Conservation (phyloP, 2,329 filamentous ascomycete species). For the Pseudogymnoascus sp. region DNA sequence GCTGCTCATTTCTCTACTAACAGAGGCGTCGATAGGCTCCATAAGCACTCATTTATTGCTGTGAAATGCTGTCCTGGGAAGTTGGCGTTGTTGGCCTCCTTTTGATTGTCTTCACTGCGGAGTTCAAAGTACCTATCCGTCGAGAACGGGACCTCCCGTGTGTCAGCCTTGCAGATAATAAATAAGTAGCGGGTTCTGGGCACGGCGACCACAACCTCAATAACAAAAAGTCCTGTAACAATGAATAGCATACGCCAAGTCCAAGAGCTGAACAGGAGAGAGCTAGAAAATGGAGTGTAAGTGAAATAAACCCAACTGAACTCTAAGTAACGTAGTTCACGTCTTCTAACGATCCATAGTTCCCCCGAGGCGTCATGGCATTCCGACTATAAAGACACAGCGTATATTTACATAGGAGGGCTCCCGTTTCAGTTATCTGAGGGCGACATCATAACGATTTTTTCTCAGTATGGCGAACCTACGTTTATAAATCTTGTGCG, state of each 20-base stretch:
- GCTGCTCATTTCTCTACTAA: conserved; percentile 1
- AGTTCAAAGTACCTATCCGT: conserved; percentile 7
- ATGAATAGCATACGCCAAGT: conserved; percentile 97
- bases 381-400: conserved; percentile 93
- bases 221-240: conserved; percentile 17
- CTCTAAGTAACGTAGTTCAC: conserved; percentile 2
- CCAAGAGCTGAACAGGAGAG: conserved; percentile 85
- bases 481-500: conserved; percentile 86
- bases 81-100: conserved; percentile 5
- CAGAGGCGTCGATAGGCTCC: background rate
- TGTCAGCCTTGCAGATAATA: conserved; percentile 10
- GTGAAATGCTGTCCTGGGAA: background rate
- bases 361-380: conserved; percentile 89
- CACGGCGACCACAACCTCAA: background rate
- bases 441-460: conserved; percentile 92
- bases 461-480: conserved; percentile 94
- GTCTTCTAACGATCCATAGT: conserved; percentile 36
- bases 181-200: background rate
- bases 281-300: conserved; percentile 81
- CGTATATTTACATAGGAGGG: conserved; percentile 92
- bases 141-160: conserved; percentile 8
- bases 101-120: background rate
- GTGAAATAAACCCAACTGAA: conserved; percentile 28
- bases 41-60: conserved; percentile 4
- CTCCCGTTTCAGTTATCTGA: conserved; percentile 88